Evolutionary conservation across 352 stramenopile species (phyloP).

Genomic region (Phytophthora pini): DNA sequence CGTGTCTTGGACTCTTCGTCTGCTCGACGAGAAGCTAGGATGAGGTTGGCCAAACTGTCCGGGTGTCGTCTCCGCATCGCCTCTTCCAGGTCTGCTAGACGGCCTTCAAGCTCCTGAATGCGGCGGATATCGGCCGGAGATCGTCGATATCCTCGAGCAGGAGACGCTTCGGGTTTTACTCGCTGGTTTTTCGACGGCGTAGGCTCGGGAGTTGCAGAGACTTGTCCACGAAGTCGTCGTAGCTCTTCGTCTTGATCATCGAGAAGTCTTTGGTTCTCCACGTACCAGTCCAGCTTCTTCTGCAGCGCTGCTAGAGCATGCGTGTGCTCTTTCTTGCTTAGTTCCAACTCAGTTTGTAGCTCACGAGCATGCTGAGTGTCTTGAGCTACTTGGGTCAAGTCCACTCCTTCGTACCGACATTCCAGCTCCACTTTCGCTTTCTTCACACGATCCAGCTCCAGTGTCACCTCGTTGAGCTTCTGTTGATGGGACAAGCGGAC

Average conservation of each 20-base stretch:
- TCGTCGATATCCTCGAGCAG: conserved; percentile 29
- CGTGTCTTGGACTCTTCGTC: conserved; percentile 67
- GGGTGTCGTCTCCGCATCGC: conserved; percentile 79
- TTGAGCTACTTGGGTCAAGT: conserved; percentile 61
- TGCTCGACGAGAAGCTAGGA: conserved; percentile 69
- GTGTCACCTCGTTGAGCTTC: conserved; percentile 69
- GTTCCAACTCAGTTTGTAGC: conserved; percentile 51
- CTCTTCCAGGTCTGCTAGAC: conserved; percentile 74
- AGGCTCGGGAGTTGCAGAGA: conserved; percentile 7
- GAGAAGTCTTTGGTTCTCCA: conserved; percentile 81
- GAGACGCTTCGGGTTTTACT: conserved; percentile 13
- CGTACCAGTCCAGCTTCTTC: conserved; percentile 88
- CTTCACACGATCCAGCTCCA: conserved; percentile 80
- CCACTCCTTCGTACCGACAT: conserved; percentile 78
- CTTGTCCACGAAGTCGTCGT: conserved; percentile 35
- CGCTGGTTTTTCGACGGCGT: conserved; percentile 27
- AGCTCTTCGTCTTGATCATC: conserved; percentile 80
- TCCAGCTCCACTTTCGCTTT: conserved; percentile 84
- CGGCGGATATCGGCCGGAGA: conserved; percentile 67
- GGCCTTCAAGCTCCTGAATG: conserved; percentile 78
- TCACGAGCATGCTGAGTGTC: conserved; percentile 56
- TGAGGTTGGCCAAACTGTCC: conserved; percentile 82
- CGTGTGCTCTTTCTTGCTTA: conserved; percentile 57
- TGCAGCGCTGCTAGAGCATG: conserved; percentile 61
- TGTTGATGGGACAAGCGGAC: conserved; percentile 45